phyloP scores from a whole-genome alignment of 179 eudicot species.

The Spergularia azorica region DNA sequence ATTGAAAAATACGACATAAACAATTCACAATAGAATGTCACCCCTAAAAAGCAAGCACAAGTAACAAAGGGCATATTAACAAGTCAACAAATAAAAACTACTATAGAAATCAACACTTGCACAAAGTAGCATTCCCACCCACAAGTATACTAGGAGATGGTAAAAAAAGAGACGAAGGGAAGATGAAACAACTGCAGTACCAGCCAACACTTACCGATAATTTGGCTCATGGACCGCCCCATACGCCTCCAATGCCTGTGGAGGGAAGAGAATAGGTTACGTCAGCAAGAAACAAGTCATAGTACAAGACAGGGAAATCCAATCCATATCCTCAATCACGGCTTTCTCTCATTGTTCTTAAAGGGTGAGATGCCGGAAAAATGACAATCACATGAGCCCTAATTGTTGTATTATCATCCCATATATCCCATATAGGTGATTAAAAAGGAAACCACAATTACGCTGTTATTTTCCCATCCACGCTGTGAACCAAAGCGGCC shows the following conservation, averaged over 20 bases:
- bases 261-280: constrained; percentile 97
- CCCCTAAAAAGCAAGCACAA: neutral
- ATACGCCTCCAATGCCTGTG: constrained; percentile 99
- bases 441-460: constrained; percentile 98
- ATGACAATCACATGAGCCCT: constrained; percentile 89
- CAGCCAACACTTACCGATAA: constrained; percentile 71
- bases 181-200: constrained; percentile 10
- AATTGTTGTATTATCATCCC: constrained; percentile 87
- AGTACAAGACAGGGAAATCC: constrained; percentile 79
- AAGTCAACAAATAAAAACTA: neutral
- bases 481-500: constrained; percentile 98
- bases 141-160: neutral
- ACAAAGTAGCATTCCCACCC: neutral
- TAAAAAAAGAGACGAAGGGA: neutral
- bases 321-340: constrained; percentile 97
- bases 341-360: constrained; percentile 83
- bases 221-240: constrained; percentile 86
- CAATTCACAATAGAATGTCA: constrained; percentile 1
- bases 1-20: constrained; percentile 14
- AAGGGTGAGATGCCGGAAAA: constrained; percentile 74
- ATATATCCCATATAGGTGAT: constrained; percentile 94
- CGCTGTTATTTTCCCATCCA: constrained; percentile 99
- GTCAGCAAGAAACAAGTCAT: constrained; percentile 88
- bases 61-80: neutral
- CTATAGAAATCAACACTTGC: neutral